Base-by-base conservation (phyloP, 345 rosid genomes). In the Turnera subulata region DNA sequence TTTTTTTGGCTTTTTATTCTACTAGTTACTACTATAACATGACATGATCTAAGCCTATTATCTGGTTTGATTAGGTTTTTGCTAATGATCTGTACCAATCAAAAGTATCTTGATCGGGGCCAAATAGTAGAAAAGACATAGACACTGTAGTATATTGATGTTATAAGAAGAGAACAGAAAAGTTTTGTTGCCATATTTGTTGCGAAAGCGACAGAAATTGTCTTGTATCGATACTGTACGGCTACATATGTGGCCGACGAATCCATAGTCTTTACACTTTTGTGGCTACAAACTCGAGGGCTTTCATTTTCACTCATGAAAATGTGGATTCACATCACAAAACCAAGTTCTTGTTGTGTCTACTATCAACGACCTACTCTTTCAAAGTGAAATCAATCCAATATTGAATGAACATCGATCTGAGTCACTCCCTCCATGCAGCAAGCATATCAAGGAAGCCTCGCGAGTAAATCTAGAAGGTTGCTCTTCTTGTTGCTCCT, bases 281-380 rank as follows among this genome's bases (percentile, higher is more conserved):
- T 52, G 76, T 67, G 75, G 79, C 25, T 53, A 59, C 11, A 65
- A 55, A 43, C 46, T 54, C n/a, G 6, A 12, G 23, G 52, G 55
- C 53, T 71, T 71, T 68, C 77, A 29, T 58, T 67, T 64, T 71
- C 76, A 61, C 2, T 15, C 18, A 16, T n/a, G n/a, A 6, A 15
- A 33, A 0, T 18, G 25, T 42, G 53, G 37, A 19, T 45, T 45
- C 19, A 42, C 9, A 43, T 33, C 19, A 23, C 25, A 33, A 18
- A 46, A 24, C 19, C 53, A 20, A 39, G 10, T 42, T n/a, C 11
- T 15, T 24, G 10, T 49, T 53, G 14, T 4, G 46, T 13, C 38
- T 35, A 18, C 55, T 56, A 19, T 65, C 35, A 47, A 21, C 54
- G 26, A 1, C 2, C 8, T 38, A 16, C 11, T 13, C 16, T 26